phyloP scores from a whole-genome alignment of 306 rosid species.

The Inga oerstediana region DNA sequence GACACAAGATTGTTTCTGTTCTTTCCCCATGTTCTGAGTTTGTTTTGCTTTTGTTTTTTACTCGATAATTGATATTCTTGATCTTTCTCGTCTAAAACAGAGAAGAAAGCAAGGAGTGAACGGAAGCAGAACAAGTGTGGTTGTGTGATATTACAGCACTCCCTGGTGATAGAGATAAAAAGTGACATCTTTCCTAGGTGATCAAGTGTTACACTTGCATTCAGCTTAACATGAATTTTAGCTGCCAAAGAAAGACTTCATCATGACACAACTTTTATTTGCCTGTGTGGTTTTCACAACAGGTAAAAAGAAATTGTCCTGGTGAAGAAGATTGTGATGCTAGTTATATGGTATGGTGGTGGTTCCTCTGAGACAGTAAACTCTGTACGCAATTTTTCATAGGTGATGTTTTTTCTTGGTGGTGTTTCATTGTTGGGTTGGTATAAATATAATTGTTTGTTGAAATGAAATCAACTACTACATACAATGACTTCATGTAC shows the following conservation, averaged over 20 bases:
- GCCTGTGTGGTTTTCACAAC: not conserved
- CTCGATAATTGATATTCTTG: not conserved
- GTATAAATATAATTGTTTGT: conserved; percentile 10
- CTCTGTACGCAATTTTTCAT: conserved; percentile 26
- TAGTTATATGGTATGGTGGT: not conserved
- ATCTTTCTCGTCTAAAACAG: conserved; percentile 48
- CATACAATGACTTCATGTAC: not conserved
- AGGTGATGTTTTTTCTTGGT: not conserved
- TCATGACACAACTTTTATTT: not conserved
- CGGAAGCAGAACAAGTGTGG: conserved; percentile 58
- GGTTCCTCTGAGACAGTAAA: conserved; percentile 7
- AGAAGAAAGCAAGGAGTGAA: conserved; percentile 65
- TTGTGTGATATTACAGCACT: conserved; percentile 73
- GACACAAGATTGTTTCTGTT: conserved; percentile 7
- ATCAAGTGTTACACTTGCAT: conserved; percentile 24
- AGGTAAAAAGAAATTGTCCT: conserved; percentile 22
- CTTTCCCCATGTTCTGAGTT: conserved; percentile 6
- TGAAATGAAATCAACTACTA: conserved; percentile 1
- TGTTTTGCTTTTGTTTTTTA: not conserved
- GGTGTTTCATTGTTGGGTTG: not conserved
- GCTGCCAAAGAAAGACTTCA: not conserved
- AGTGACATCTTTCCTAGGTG: conserved; percentile 40
- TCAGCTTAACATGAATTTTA: conserved; percentile 16
- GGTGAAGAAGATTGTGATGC: conserved; percentile 30
- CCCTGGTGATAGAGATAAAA: conserved; percentile 30